Conservation (phyloP, 352 stramenopile genomes). For the Phytophthora tentaculata region DNA sequence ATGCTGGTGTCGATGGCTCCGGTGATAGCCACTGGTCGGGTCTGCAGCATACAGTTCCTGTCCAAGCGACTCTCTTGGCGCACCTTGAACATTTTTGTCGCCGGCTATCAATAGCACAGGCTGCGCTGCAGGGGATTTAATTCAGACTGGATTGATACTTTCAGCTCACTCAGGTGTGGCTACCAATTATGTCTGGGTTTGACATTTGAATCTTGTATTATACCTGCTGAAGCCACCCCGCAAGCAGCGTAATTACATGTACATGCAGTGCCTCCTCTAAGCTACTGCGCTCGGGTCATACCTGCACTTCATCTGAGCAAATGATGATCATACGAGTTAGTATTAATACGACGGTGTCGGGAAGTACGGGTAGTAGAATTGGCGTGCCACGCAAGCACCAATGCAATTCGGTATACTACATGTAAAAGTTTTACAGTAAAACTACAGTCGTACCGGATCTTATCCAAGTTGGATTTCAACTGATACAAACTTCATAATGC, state of each 20-base stretch:
- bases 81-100: neutral
- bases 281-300: neutral
- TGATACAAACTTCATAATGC: slow-evolving; percentile 7
- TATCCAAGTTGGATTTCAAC: slow-evolving; percentile 12
- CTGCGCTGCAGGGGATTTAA: no score
- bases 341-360: no score
- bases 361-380: no score
- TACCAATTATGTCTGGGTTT: no score
- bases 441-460: slow-evolving; percentile 1
- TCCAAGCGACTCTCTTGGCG: slow-evolving; percentile 11
- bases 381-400: neutral
- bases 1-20: neutral
- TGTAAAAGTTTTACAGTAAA: no score
- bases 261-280: neutral
- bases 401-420: no score
- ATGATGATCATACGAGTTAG: no score
- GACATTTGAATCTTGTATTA: no score
- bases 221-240: neutral
- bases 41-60: neutral
- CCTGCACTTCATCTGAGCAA: neutral
- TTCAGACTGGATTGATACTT: no score
- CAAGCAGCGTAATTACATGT: neutral
- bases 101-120: no score
- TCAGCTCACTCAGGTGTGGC: no score
- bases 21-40: no score